These are phyloP conservation scores for Polyporus arcularius DNA, from an alignment of 768 basidiomycete species.

Conservation along the genomic window DNA sequence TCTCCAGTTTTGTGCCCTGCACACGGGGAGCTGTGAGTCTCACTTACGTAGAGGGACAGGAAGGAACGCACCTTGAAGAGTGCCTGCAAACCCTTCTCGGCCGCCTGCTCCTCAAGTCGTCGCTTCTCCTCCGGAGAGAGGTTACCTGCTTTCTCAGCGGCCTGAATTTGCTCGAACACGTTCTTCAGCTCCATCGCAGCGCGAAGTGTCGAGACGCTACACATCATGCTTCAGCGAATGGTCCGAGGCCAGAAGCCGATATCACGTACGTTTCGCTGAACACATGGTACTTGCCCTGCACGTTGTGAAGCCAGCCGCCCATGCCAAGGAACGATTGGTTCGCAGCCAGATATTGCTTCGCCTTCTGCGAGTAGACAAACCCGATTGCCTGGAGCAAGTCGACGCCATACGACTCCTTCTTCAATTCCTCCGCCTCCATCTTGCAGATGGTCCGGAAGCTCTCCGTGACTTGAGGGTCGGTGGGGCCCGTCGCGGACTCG, in stretches of 20 bases:
- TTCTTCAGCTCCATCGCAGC: slow-evolving; percentile 87
- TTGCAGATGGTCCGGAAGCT: slow-evolving; percentile 80
- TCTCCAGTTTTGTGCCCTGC: slow-evolving; percentile 88
- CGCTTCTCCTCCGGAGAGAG: slow-evolving; percentile 76
- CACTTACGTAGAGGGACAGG: not conserved
- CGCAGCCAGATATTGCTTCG: slow-evolving; percentile 81
- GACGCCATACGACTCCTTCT: slow-evolving; percentile 83
- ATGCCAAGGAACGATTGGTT: slow-evolving; percentile 72
- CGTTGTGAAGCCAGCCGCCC: slow-evolving; percentile 91
- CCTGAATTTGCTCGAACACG: slow-evolving; percentile 91
- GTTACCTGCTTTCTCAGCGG: slow-evolving; percentile 84
- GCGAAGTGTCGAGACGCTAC: slow-evolving; percentile 79
- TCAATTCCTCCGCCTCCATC: slow-evolving; percentile 86
- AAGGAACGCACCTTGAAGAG: slow-evolving; percentile 71
- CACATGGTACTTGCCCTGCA: slow-evolving; percentile 90
- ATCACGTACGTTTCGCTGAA: slow-evolving; percentile 89
- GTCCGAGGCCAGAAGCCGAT: not conserved
- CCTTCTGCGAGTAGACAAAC: slow-evolving; percentile 81
- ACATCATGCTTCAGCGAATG: not conserved
- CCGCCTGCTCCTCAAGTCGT: slow-evolving; percentile 87
- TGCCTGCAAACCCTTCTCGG: slow-evolving; percentile 89
- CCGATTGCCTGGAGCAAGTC: slow-evolving; percentile 86
- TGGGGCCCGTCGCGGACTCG: slow-evolving; percentile 72
- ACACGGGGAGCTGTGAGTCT: not conserved
- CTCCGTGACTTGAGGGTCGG: slow-evolving; percentile 65